Percentiles rank a stretch among this genome's conserved stretches.
These are phyloP conservation scores for Malus fusca DNA, from an alignment of 306 rosid genomes.

Conservation along the genomic window DNA sequence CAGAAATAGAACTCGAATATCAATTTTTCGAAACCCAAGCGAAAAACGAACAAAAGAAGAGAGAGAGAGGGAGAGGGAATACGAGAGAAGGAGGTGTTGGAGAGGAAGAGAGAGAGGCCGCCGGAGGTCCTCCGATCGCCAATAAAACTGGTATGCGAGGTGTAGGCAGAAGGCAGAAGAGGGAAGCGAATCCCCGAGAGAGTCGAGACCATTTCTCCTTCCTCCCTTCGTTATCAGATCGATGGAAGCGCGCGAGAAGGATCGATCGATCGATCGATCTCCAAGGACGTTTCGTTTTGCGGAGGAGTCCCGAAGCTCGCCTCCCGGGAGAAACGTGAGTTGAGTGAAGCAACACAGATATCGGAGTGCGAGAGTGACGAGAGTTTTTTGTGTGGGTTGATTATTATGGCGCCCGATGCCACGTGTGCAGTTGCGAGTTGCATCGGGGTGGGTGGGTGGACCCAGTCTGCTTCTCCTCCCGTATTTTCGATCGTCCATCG, in stretches of 20 bases:
- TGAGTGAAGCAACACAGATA: not conserved
- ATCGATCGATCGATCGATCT: not conserved
- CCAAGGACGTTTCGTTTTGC: not conserved
- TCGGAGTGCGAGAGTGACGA: not conserved
- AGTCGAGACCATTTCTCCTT: conserved; percentile 51
- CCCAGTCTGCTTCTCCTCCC: not conserved
- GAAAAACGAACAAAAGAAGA: not conserved
- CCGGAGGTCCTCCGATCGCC: conserved; percentile 30
- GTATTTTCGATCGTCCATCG: conserved; percentile 3
- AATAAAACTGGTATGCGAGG: conserved; percentile 28
- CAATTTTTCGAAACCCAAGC: not conserved
- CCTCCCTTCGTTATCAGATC: not conserved
- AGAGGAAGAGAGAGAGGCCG: conserved; percentile 28
- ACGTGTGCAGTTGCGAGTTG: conserved; percentile 29
- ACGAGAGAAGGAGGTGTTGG: conserved; percentile 38
- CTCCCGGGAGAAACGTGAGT: conserved; percentile 10
- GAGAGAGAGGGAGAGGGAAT: conserved; percentile 12
- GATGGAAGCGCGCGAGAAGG: not conserved
- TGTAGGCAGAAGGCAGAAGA: conserved; percentile 33
- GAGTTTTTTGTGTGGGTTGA: not conserved
- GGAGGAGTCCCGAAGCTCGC: not conserved
- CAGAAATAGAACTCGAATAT: not conserved
- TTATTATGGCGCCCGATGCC: not conserved
- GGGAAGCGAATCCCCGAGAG: conserved; percentile 71
- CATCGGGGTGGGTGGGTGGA: conserved; percentile 16